Conservation (phyloP, 192 early-diverging fungal species). For the Funneliformis mosseae region DNA sequence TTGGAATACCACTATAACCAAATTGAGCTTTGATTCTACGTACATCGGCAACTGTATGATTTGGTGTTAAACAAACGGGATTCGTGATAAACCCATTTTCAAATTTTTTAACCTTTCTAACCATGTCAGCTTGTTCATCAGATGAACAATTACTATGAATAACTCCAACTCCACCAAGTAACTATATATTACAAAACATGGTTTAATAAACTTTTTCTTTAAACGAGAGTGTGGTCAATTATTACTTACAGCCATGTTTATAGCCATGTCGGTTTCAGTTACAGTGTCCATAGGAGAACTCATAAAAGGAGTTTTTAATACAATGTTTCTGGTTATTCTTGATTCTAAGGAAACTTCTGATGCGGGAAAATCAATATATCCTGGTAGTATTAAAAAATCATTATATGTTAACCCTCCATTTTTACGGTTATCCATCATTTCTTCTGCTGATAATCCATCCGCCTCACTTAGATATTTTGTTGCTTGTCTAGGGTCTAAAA, state of each 20-base stretch:
- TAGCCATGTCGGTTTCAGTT: constrained; percentile 98
- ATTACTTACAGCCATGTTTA: constrained; percentile 89
- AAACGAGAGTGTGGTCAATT: neutral
- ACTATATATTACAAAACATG: constrained; percentile 34
- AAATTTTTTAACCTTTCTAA: constrained; percentile 95
- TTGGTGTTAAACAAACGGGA: constrained; percentile 82
- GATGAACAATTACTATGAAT: constrained; percentile 98
- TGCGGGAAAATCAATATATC: constrained; percentile 93
- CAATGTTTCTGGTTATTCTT: constrained; percentile 86
- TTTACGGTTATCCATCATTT: constrained; percentile 79
- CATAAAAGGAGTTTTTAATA: constrained; percentile 91
- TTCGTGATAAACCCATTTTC: constrained; percentile 99
- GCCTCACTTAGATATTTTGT: constrained; percentile 34
- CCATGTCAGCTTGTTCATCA: constrained; percentile 97
- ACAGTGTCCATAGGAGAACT: constrained; percentile 99
- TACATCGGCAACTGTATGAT: constrained; percentile 84
- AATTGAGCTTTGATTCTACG: constrained; percentile 80
- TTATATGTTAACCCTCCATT: constrained; percentile 97
- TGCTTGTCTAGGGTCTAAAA: constrained; percentile 41
- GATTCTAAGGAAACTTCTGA: constrained; percentile 77
- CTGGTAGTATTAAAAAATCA: constrained; percentile 96
- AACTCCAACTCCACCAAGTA: constrained; percentile 93
- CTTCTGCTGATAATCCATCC: constrained; percentile 85
- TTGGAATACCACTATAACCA: constrained; percentile 96
- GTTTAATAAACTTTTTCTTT: neutral